phyloP scores from a whole-genome alignment of 768 basidiomycete species.

The Pleurotus sapidus region DNA sequence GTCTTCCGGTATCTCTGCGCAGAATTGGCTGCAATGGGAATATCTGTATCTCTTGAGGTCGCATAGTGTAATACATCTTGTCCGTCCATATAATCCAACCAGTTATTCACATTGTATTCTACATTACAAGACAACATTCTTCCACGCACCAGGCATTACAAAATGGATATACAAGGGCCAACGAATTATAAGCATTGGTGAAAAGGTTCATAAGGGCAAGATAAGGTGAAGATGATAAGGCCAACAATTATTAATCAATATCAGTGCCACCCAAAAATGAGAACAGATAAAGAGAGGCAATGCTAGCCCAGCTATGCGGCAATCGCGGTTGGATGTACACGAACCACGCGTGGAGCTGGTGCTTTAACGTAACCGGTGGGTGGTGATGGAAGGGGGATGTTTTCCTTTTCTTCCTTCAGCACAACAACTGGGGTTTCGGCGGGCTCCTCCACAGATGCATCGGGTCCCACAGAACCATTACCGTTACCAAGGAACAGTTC shows the following conservation, averaged over 20 bases:
- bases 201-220: background rate
- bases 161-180: background rate
- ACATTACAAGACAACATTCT: background rate
- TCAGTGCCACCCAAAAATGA: background rate
- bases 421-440: background rate
- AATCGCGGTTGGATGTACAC: background rate
- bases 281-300: background rate
- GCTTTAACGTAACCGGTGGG: background rate
- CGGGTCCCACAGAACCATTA: background rate
- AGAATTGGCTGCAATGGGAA: constrained; percentile 98
- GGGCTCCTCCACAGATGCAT: background rate
- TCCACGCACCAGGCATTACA: constrained; percentile 5
- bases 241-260: background rate
- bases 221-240: background rate
- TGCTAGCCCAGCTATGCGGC: background rate
- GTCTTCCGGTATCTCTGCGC: constrained; percentile 94
- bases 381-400: no score
- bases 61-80: constrained; percentile 30
- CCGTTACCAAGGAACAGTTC: constrained; percentile 40
- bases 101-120: background rate
- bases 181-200: background rate
- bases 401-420: no score
- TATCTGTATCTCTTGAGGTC: constrained; percentile 83
- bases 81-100: background rate
- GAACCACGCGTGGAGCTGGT: background rate